Conservation (phyloP, 331 rosid genomes). For the Arachis monticola region DNA sequence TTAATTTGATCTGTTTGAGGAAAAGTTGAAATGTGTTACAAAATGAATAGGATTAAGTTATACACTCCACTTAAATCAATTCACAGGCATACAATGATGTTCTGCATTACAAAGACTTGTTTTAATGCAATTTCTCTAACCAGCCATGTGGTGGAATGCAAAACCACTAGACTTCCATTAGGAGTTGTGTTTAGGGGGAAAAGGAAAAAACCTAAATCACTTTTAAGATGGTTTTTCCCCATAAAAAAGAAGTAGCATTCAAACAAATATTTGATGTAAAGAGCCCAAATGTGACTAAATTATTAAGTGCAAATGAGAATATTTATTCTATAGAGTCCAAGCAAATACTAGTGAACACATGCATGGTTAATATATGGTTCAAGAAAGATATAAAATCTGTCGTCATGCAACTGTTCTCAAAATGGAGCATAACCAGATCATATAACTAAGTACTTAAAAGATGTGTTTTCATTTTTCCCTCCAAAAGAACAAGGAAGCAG, state of each 20-base stretch:
- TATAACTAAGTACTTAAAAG: neutral
- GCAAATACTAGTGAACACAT: conserved; percentile 6
- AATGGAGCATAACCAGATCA: neutral
- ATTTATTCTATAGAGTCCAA: neutral
- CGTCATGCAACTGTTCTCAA: neutral
- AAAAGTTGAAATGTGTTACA: neutral
- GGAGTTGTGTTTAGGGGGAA: neutral
- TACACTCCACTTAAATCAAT: too few relatives aligned
- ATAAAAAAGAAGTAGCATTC: neutral
- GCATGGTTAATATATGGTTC: neutral
- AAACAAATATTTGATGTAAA: conserved; percentile 11
- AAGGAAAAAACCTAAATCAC: neutral
- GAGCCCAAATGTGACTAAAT: conserved; percentile 1
- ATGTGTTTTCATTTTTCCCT: neutral
- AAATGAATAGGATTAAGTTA: too few relatives aligned
- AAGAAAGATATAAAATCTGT: conserved; percentile 19
- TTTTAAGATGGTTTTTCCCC: too few relatives aligned
- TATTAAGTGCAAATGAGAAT: neutral
- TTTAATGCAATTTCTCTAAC: neutral
- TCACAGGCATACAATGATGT: neutral
- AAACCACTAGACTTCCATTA: neutral
- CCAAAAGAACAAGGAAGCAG: conserved; percentile 1
- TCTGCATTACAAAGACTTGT: neutral
- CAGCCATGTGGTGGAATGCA: neutral
- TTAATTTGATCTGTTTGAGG: neutral